These are phyloP conservation scores for Termitomyces sp. DNA, from an alignment of 768 basidiomycete genomes.

Conservation along the genomic window DNA sequence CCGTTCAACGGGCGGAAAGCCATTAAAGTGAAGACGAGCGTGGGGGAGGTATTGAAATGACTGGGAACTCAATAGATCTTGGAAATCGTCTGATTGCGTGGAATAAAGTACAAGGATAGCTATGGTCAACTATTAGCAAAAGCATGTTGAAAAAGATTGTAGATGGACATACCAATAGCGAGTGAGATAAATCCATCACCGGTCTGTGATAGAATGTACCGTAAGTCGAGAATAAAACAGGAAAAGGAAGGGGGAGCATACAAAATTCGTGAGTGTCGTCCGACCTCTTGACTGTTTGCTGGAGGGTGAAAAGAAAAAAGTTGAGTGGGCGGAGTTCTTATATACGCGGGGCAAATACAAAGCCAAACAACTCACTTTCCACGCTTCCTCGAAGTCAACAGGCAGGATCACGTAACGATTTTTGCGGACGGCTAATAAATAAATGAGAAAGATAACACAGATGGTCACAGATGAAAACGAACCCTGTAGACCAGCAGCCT, in stretches of 20 bases:
- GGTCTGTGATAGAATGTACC: conserved; percentile 27
- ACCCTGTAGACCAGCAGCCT: conserved; percentile 98
- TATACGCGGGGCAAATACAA: conserved; percentile 35
- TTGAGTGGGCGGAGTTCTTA: conserved; percentile 22
- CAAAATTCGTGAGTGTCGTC: conserved; percentile 99
- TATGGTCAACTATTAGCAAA: not conserved
- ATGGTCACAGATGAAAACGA: conserved; percentile 3
- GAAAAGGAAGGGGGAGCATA: conserved; percentile 32
- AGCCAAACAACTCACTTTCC: conserved; percentile 86
- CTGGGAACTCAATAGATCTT: not conserved
- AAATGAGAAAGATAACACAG: conserved; percentile 1
- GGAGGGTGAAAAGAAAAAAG: conserved; percentile 30
- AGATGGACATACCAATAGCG: conserved; percentile 19
- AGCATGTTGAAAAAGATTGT: not conserved
- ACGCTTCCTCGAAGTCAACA: conserved; percentile 97
- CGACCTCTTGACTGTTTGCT: conserved; percentile 95
- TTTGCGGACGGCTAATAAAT: conserved; percentile 80
- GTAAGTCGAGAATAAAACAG: not conserved
- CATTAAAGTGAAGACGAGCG: conserved; percentile 86
- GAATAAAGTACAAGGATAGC: conserved; percentile 15
- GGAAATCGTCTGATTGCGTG: conserved; percentile 15
- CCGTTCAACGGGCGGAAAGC: conserved; percentile 60
- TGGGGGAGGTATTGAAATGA: not conserved
- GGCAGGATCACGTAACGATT: conserved; percentile 98
- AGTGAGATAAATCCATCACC: conserved; percentile 24